phyloP scores from a whole-genome alignment of 352 stramenopile species.

The Pythium sp. region DNA sequence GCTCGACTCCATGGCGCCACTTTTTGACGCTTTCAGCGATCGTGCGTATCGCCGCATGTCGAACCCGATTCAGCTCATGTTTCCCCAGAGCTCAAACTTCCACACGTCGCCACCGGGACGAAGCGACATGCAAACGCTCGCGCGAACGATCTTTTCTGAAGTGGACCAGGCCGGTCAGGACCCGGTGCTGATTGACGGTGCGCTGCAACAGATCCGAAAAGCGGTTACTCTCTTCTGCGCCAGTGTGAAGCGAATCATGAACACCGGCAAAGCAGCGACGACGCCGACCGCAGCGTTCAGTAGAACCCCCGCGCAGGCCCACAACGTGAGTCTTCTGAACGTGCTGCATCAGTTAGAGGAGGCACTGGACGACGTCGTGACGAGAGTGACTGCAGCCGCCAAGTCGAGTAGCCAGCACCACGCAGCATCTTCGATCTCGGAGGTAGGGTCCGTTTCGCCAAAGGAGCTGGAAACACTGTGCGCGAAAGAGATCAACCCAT shows the following conservation, averaged over 20 bases:
- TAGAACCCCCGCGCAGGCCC: constrained; percentile 62
- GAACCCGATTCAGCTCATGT: constrained; percentile 86
- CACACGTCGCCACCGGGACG: constrained; percentile 76
- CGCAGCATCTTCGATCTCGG: background rate
- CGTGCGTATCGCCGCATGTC: constrained; percentile 56
- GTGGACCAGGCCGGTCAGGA: constrained; percentile 68
- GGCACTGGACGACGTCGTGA: constrained; percentile 50
- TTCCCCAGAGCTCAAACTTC: constrained; percentile 80
- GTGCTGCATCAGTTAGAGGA: constrained; percentile 67
- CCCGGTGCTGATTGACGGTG: constrained; percentile 47
- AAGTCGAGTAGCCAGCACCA: constrained; percentile 7
- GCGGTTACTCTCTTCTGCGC: constrained; percentile 64
- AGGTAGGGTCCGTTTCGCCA: constrained; percentile 10
- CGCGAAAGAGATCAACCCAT: constrained; percentile 38
- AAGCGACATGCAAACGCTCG: constrained; percentile 82
- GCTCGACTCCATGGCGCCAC: constrained; percentile 61
- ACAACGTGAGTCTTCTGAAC: constrained; percentile 79
- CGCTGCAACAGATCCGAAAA: constrained; percentile 61
- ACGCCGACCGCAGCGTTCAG: constrained; percentile 44
- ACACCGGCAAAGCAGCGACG: constrained; percentile 53
- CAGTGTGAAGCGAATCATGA: constrained; percentile 73
- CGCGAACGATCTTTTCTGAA: constrained; percentile 67
- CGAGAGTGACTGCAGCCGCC: constrained; percentile 29
- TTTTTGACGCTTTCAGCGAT: constrained; percentile 74
- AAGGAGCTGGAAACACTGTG: constrained; percentile 43